A percentile compares a stretch with the other conserved stretches of the same genome.
Evolutionary conservation across 192 early-diverging fungal genomes (phyloP).

Genomic region (Lunasporangiospora selenospora): DNA sequence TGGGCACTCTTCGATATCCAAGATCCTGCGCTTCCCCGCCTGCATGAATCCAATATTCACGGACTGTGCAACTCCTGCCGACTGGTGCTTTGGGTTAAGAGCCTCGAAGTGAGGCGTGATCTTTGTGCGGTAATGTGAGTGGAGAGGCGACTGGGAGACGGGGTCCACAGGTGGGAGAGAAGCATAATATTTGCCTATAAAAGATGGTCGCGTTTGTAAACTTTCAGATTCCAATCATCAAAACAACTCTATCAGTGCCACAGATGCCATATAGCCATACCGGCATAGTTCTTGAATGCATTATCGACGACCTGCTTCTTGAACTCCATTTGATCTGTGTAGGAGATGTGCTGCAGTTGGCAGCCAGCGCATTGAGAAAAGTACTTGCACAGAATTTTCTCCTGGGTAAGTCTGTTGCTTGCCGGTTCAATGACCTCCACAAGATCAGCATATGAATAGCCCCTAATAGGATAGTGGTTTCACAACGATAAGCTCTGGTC

Average conservation of each 20-base stretch:
- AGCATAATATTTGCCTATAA: constrained; percentile 48
- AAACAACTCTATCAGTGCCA: background rate
- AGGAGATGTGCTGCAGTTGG: constrained; percentile 66
- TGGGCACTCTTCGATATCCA: constrained; percentile 72
- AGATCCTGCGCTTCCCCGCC: constrained; percentile 61
- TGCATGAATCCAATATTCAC: constrained; percentile 63
- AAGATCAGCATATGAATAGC: constrained; percentile 46
- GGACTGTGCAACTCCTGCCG: constrained; percentile 21
- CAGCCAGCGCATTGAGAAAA: constrained; percentile 68
- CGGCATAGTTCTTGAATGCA: constrained; percentile 52
- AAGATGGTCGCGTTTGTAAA: background rate
- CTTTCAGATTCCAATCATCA: background rate
- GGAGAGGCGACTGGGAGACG: constrained; percentile 59
- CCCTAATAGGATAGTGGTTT: too few species aligned
- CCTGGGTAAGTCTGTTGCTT: constrained; percentile 23
- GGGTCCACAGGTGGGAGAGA: constrained; percentile 47
- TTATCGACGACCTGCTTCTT: constrained; percentile 64
- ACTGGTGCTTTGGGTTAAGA: constrained; percentile 51
- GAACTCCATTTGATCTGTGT: constrained; percentile 63
- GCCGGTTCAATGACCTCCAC: constrained; percentile 41
- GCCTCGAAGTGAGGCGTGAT: constrained; percentile 71
- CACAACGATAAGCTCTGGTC: too few species aligned
- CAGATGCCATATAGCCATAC: background rate
- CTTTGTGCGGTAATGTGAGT: constrained; percentile 70
- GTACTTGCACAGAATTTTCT: constrained; percentile 63